phyloP scores from a whole-genome alignment of 495 filamentous ascomycete species.

The Penicillium waksmanii region DNA sequence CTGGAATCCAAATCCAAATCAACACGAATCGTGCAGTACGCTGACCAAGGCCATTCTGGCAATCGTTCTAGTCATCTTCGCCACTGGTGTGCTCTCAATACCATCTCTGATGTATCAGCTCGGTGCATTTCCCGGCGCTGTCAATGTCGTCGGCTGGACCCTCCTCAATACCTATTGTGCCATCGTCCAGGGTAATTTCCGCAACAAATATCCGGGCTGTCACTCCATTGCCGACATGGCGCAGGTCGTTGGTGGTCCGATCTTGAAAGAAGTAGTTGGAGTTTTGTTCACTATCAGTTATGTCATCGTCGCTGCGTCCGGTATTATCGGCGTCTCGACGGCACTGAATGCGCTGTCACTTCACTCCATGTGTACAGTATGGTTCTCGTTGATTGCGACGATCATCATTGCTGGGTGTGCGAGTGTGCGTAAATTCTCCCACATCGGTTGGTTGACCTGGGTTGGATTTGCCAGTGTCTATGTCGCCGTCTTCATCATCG shows the following conservation, averaged over 20 bases:
- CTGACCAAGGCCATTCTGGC: not conserved
- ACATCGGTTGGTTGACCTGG: constrained; percentile 52
- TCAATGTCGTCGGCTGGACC: constrained; percentile 62
- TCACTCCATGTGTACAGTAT: constrained; percentile 53
- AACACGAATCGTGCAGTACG: not conserved
- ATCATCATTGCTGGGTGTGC: constrained; percentile 64
- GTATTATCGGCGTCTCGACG: constrained; percentile 54
- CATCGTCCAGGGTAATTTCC: constrained; percentile 44
- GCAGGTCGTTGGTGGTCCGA: constrained; percentile 61
- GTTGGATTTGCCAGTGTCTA: constrained; percentile 49
- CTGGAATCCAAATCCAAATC: not conserved
- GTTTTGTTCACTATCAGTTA: constrained; percentile 51
- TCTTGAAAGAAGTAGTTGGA: constrained; percentile 48
- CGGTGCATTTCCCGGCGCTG: constrained; percentile 60
- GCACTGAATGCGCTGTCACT: constrained; percentile 54
- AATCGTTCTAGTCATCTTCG: constrained; percentile 43
- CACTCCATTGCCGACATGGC: constrained; percentile 69
- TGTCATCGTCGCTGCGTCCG: constrained; percentile 50
- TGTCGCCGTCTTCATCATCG: constrained; percentile 53
- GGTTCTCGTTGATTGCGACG: constrained; percentile 50
- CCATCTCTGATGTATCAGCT: constrained; percentile 63
- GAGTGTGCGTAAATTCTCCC: constrained; percentile 42
- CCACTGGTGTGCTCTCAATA: constrained; percentile 63
- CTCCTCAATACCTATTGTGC: constrained; percentile 60
- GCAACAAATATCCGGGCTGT: constrained; percentile 41